A percentile compares a stretch with the other conserved stretches of the same genome.
Evolutionary conservation across 495 filamentous ascomycete species (phyloP).

Genomic region (Penicillium nucicola): DNA sequence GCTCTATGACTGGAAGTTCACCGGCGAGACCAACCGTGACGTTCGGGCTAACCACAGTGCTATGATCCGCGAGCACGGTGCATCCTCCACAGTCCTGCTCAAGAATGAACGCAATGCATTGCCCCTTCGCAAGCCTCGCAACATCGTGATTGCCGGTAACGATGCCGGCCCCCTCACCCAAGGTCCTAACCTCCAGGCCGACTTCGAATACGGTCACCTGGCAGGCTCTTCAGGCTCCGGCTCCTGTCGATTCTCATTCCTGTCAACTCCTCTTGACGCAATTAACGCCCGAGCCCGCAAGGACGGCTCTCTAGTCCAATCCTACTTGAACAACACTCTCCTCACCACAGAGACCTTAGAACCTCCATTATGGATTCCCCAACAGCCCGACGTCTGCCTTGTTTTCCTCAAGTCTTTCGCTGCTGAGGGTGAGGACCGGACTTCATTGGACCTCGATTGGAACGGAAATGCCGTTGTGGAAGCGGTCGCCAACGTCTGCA

Average conservation of each 20-base stretch:
- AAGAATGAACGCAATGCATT: constrained; percentile 57
- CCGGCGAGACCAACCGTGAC: constrained; percentile 41
- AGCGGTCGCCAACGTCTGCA: constrained; percentile 52
- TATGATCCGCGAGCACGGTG: constrained; percentile 53
- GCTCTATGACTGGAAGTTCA: constrained; percentile 51
- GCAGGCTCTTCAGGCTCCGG: constrained; percentile 59
- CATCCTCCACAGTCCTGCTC: constrained; percentile 56
- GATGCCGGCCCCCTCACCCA: constrained; percentile 55
- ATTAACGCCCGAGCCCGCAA: constrained; percentile 53
- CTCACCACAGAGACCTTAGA: constrained; percentile 43
- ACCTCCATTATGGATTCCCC: constrained; percentile 16
- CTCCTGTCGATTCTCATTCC: constrained; percentile 44
- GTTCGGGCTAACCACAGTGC: constrained; percentile 52
- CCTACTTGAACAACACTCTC: constrained; percentile 34
- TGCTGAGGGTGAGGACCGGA: constrained; percentile 54
- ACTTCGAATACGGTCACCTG: constrained; percentile 53
- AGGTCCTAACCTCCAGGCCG: constrained; percentile 36
- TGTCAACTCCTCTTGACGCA: constrained; percentile 57
- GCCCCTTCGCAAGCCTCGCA: constrained; percentile 48
- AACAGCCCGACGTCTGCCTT: constrained; percentile 55
- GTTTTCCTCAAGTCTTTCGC: constrained; percentile 56
- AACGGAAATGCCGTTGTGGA: constrained; percentile 54
- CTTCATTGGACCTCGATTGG: constrained; percentile 41
- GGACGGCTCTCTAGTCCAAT: constrained; percentile 42
- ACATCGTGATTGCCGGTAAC: constrained; percentile 57